Evolutionary conservation across 306 rosid species (phyloP), one percentile per base, ranked within the genome.

Genomic region (Oxytropis ochrocephala): DNA sequence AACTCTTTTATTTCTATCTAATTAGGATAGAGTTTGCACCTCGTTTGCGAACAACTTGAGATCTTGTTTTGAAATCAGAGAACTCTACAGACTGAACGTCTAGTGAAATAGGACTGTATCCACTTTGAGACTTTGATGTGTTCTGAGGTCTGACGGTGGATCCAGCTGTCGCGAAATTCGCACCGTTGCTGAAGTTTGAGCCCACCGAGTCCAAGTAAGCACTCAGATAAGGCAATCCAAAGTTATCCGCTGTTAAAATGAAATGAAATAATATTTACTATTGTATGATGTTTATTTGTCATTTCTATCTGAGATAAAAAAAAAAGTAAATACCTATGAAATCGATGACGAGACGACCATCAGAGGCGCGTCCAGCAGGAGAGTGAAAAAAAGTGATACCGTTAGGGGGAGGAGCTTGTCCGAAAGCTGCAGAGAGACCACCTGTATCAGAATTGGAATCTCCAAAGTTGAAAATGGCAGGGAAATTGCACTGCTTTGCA

Each of bases 141-240:
- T 91, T 91, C 6, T 83, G 96, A 16, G 88, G 88, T 50, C 91
- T 77, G 8, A 91, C 32, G 30, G 91, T 88, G 38, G 96, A 88
- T 4, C 96, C 96, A 0, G 92, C 91, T 0, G 96, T 89, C 1
- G 96, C 97, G n/a, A 91, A 91, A 56, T 91, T 91, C 10, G 85
- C 97, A 12, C 92, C 96, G 8, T 78, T 76, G 3, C 55, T 80
- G 74, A 87, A 91, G 53, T 89, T 91, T 55, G 86, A 85, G 14
- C 96, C 96, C 19, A 91, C 68, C 0, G 96, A 83, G 71, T 91
- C 88, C 38, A 91, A 82, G 72, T 83, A 87, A 3, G 97, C 96
- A 18, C 85, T 85, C 18, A 87, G 72, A 72, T 72, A 80, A 41
- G 86, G 86, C 12, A 91, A 61, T 8, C 80, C 90, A 16, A 87